A percentile compares a stretch with the other conserved stretches of the same genome.
Evolutionary conservation across 371 early-diverging fungal genomes (phyloP).

Genomic region (Mortierella sp.): DNA sequence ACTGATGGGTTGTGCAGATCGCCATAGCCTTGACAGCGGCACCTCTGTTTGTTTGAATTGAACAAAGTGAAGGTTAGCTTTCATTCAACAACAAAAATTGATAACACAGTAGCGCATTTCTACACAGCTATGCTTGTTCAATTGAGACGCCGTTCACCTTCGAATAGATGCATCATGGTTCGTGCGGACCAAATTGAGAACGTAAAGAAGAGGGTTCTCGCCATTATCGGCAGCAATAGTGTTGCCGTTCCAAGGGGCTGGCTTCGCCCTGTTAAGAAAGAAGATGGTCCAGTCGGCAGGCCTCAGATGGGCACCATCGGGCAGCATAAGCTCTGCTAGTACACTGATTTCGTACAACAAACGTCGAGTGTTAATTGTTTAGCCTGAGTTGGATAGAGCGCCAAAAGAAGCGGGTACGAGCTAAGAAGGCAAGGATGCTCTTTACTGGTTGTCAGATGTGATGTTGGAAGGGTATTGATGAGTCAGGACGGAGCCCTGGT

Average conservation of each 20-base stretch:
- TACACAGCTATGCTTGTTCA: background rate
- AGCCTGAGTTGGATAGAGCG: background rate
- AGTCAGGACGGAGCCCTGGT: slow-evolving; percentile 86
- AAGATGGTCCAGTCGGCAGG: slow-evolving; percentile 97
- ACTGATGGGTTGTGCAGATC: slow-evolving; percentile 89
- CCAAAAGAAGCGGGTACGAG: background rate
- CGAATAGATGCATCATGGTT: slow-evolving; percentile 88
- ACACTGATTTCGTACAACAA: slow-evolving; percentile 59
- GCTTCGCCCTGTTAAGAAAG: slow-evolving; percentile 83
- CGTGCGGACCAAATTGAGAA: slow-evolving; percentile 90
- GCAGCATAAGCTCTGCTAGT: slow-evolving; percentile 95
- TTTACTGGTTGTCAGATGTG: slow-evolving; percentile 86
- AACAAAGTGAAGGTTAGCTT: background rate
- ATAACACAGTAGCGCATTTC: too few relatives aligned
- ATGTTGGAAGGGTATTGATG: slow-evolving; percentile 91
- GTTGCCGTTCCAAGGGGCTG: slow-evolving; percentile 63
- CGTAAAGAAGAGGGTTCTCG: slow-evolving; percentile 82
- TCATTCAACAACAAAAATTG: too few relatives aligned
- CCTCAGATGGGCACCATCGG: slow-evolving; percentile 94
- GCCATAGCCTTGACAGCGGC: slow-evolving; percentile 96
- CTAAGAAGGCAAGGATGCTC: slow-evolving; percentile 4
- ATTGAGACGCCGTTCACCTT: slow-evolving; percentile 59
- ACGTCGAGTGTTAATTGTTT: background rate
- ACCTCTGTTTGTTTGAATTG: slow-evolving; percentile 58
- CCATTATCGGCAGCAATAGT: slow-evolving; percentile 60